A percentile compares a stretch with the other conserved stretches of the same genome.
Conservation (phyloP, 31 red algal species). For the Odonthalia washingtoniensis region DNA sequence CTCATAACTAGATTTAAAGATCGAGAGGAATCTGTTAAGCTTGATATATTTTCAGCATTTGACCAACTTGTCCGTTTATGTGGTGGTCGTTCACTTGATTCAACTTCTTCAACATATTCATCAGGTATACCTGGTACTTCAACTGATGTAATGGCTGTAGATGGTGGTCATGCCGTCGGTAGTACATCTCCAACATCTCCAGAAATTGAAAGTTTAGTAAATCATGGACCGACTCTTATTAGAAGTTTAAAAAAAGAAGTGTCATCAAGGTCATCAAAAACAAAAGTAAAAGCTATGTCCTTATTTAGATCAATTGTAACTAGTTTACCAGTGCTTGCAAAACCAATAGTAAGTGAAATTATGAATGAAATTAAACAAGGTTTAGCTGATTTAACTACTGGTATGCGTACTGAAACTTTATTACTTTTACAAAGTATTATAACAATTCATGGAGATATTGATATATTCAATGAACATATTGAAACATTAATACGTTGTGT, state of each 20-base stretch:
- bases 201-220: constrained; percentile 47
- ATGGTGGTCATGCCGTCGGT: constrained; percentile 24
- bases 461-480: constrained; percentile 55
- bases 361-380: constrained; percentile 65
- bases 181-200: neutral
- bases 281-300: constrained; percentile 57
- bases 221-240: constrained; percentile 56
- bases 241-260: constrained; percentile 74
- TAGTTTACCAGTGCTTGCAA: constrained; percentile 48
- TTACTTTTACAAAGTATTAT: constrained; percentile 63
- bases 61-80: constrained; percentile 54
- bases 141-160: constrained; percentile 46
- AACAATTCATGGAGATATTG: constrained; percentile 42
- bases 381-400: constrained; percentile 56
- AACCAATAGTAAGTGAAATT: constrained; percentile 48
- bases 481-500: constrained; percentile 53
- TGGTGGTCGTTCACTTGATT: neutral
- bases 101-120: neutral
- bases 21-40: constrained; percentile 81
- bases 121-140: neutral
- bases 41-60: constrained; percentile 86
- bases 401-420: constrained; percentile 80
- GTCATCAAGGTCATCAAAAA: constrained; percentile 58
- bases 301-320: constrained; percentile 64
- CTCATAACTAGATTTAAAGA: constrained; percentile 74